Percentiles rank a stretch among this genome's conserved stretches.
Conservation (phyloP, 805 yeast species). For the Yueomyces sinensis region DNA sequence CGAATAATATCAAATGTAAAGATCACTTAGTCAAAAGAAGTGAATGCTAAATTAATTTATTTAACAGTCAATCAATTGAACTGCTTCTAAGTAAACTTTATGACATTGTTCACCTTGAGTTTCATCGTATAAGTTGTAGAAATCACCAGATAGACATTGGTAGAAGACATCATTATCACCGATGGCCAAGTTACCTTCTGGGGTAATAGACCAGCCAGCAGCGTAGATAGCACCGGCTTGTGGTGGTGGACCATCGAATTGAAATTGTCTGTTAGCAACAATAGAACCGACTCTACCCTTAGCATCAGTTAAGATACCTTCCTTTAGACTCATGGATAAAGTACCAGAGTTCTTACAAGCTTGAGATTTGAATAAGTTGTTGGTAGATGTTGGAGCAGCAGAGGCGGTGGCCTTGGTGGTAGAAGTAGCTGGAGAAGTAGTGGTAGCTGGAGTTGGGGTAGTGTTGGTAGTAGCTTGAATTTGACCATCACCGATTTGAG, state of each 20-base stretch:
- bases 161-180: constrained; percentile 42
- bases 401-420: constrained; percentile 10
- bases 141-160: constrained; percentile 52
- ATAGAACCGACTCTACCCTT: constrained; percentile 51
- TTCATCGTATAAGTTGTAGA: constrained; percentile 53
- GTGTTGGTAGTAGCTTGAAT: constrained; percentile 20
- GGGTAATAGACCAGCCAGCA: constrained; percentile 41
- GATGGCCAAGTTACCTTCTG: constrained; percentile 40
- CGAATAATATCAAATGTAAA: too few species aligned
- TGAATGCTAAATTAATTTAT: too few species aligned
- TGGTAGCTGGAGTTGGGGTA: constrained; percentile 12
- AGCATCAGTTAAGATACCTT: constrained; percentile 35
- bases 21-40: too few species aligned
- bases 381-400: constrained; percentile 16
- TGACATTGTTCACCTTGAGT: constrained; percentile 40
- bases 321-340: constrained; percentile 35
- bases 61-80: constrained; percentile 31
- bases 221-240: constrained; percentile 52
- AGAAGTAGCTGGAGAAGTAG: constrained; percentile 10
- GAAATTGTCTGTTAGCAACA: constrained; percentile 61
- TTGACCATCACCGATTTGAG: constrained; percentile 21
- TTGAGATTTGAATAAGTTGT: constrained; percentile 8
- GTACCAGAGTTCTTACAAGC: constrained; percentile 30
- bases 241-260: constrained; percentile 62
- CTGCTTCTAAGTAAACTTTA: constrained; percentile 38